These are phyloP conservation scores for Podaxis sp. DNA, from an alignment of 768 basidiomycete species.

Conservation along the genomic window DNA sequence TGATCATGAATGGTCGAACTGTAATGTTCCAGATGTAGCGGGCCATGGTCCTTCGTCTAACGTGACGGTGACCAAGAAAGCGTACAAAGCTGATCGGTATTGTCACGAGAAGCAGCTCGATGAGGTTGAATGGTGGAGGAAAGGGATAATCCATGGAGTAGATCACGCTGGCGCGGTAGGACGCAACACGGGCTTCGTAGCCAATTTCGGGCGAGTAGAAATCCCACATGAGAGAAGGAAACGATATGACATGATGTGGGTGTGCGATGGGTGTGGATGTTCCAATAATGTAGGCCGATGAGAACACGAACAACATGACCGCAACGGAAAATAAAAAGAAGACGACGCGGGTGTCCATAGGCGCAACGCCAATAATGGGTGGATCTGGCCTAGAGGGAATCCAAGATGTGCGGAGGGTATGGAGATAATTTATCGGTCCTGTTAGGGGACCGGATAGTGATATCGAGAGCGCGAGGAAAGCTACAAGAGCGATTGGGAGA, in stretches of 20 bases:
- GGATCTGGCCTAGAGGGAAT: slow-evolving; percentile 7
- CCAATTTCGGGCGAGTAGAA: slow-evolving; percentile 41
- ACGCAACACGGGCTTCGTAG: slow-evolving; percentile 36
- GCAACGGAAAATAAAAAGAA: slow-evolving; percentile 34
- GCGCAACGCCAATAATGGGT: slow-evolving; percentile 25
- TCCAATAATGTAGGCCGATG: slow-evolving; percentile 29
- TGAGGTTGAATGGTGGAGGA: slow-evolving; percentile 49
- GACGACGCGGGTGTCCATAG: slow-evolving; percentile 43
- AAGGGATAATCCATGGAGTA: slow-evolving; percentile 38
- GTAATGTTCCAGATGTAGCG: slow-evolving; percentile 4
- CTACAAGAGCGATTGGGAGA: slow-evolving; percentile 40
- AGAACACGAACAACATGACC: slow-evolving; percentile 27
- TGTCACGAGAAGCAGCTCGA: slow-evolving; percentile 16
- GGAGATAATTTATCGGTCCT: slow-evolving; percentile 17
- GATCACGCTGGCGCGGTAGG: slow-evolving; percentile 28
- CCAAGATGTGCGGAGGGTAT: background rate
- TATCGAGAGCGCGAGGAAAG: slow-evolving; percentile 40
- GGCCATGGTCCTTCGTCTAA: background rate
- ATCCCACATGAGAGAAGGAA: slow-evolving; percentile 36
- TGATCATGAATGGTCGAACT: slow-evolving; percentile 5
- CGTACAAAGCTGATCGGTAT: background rate
- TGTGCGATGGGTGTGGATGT: slow-evolving; percentile 22
- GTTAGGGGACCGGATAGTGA: slow-evolving; percentile 35
- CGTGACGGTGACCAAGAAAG: background rate
- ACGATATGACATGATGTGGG: background rate